phyloP scores from a whole-genome alignment of 306 rosid species.

The Vigna angularis region DNA sequence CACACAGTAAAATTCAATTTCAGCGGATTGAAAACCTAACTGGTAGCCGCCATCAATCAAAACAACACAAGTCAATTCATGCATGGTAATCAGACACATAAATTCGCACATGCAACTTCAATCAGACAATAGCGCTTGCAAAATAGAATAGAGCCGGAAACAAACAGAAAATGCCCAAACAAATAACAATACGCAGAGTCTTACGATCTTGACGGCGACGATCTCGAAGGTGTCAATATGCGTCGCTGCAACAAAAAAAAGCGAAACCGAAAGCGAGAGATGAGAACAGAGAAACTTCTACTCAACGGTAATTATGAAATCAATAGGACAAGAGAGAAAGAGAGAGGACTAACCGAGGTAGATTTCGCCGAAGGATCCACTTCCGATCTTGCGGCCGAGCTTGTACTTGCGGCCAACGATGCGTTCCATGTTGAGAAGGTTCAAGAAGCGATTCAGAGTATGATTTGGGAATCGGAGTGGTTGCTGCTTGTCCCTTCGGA shows the following conservation, averaged over 20 bases:
- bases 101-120: constrained; percentile 7
- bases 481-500: neutral
- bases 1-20: constrained; percentile 5
- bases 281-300: constrained; percentile 29
- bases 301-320: neutral
- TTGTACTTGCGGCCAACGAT: constrained; percentile 84
- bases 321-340: neutral
- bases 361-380: constrained; percentile 98
- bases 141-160: constrained; percentile 6
- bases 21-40: constrained; percentile 24
- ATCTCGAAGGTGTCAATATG: constrained; percentile 88
- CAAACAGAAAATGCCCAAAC: neutral
- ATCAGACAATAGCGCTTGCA: constrained; percentile 6
- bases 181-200: constrained; percentile 37
- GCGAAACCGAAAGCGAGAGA: constrained; percentile 20
- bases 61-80: constrained; percentile 33
- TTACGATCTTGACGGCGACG: constrained; percentile 90
- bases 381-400: constrained; percentile 98
- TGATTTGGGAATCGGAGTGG: constrained; percentile 13
- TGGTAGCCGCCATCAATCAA: neutral
- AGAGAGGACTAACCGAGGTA: constrained; percentile 64
- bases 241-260: constrained; percentile 64
- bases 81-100: neutral
- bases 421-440: constrained; percentile 69
- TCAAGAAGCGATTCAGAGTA: constrained; percentile 12